These are phyloP conservation scores for Auriscalpium microsporum DNA, from an alignment of 768 basidiomycete genomes.

Conservation along the genomic window DNA sequence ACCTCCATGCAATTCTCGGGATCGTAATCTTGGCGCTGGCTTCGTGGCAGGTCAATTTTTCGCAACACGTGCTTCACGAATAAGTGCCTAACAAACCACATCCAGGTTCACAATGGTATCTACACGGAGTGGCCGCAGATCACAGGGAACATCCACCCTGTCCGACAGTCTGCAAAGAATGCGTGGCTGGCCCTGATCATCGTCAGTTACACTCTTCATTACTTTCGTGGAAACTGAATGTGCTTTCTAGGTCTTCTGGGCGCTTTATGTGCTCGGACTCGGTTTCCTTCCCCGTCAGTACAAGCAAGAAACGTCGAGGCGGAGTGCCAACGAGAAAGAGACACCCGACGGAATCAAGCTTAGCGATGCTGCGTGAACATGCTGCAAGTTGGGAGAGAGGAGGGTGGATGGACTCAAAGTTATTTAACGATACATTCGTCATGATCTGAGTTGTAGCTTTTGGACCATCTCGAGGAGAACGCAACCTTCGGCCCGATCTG, in stretches of 20 bases:
- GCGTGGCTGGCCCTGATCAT: constrained; percentile 16
- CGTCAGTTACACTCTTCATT: constrained; percentile 7
- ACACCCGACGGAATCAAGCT: too few species aligned
- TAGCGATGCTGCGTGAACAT: too few species aligned
- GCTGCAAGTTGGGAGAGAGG: too few species aligned
- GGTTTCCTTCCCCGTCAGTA: neutral
- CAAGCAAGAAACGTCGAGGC: neutral
- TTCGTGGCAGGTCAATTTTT: constrained; percentile 12
- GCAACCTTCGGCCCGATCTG: too few species aligned
- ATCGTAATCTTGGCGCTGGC: constrained; percentile 18
- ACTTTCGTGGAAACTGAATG: neutral
- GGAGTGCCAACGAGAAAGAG: too few species aligned
- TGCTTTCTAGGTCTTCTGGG: neutral
- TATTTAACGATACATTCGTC: too few species aligned
- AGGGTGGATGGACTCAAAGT: too few species aligned
- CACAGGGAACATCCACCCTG: constrained; percentile 8
- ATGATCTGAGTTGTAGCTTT: too few species aligned
- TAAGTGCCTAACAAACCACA: neutral
- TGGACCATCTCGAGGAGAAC: too few species aligned
- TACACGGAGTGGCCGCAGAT: constrained; percentile 9
- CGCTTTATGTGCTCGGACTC: neutral
- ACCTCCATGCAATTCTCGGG: constrained; percentile 20
- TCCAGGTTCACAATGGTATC: constrained; percentile 1
- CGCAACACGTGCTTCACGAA: neutral
- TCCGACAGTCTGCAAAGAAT: constrained; percentile 5